Conservation (phyloP, 371 early-diverging fungal species). For the Circinella umbellata region DNA sequence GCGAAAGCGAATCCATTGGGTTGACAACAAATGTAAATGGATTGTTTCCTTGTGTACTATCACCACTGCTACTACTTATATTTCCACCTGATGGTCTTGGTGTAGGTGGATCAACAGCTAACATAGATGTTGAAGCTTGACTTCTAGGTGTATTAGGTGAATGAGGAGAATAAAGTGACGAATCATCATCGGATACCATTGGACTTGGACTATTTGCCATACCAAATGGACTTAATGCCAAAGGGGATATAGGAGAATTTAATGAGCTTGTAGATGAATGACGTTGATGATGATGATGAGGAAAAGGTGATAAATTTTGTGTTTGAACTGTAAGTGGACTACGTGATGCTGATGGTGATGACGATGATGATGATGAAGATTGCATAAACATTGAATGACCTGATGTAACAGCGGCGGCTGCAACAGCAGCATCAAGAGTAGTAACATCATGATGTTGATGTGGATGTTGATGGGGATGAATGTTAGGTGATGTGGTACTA, state of each 20-base stretch:
- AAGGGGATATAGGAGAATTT: conserved; percentile 14
- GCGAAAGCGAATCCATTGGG: conserved; percentile 7
- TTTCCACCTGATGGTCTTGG: conserved; percentile 14
- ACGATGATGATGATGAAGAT: too few species aligned
- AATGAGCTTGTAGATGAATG: conserved; percentile 5
- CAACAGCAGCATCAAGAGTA: not conserved
- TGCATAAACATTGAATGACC: not conserved
- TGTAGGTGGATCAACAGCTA: conserved; percentile 15
- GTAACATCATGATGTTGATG: too few species aligned
- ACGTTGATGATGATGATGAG: conserved; percentile 14
- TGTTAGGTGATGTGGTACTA: not conserved
- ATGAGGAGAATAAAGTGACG: conserved; percentile 34
- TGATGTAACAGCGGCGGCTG: not conserved
- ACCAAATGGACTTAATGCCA: conserved; percentile 16
- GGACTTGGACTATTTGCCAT: conserved; percentile 23
- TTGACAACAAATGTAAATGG: conserved; percentile 12
- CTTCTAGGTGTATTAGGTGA: conserved; percentile 28
- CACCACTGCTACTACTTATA: conserved; percentile 2
- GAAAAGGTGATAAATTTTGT: conserved; percentile 21
- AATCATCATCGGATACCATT: conserved; percentile 35
- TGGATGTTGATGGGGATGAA: too few species aligned
- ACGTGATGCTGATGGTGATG: not conserved
- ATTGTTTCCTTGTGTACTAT: not conserved
- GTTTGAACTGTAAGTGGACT: conserved; percentile 25
- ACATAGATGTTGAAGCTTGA: conserved; percentile 11